Base-by-base conservation (phyloP, 2,329 filamentous ascomycete species). In the Aspergillus latus region DNA sequence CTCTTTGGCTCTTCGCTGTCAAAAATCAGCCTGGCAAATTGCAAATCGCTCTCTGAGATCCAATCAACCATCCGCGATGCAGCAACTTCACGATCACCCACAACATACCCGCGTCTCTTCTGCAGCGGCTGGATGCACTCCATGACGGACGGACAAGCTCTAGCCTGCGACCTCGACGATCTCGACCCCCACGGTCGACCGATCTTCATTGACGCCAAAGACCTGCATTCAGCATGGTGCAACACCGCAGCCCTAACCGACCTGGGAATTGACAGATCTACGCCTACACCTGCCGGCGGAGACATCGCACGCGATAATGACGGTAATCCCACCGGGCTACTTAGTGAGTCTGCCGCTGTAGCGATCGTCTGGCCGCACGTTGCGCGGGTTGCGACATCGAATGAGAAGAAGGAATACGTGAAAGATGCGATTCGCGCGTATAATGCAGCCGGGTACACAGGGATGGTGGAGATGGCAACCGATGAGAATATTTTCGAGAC, bases 401-500 rank as follows among this genome's bases (percentile, higher is more conserved):
- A 76, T 9, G 76, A 80, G 50, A 79, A 78, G 57, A 62, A 72
- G 46, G 61, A 60, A 0, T 73, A 73, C 1, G 64, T 81, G 16
- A 66, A 69, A n/a, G 68, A 72, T 1, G 78, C 76, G 0, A 71
- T 81, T 37, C 51, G 59, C 1, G 75, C 73, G 4, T 80, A 80
- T 54, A 75, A 74, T 52, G 62, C 66, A 0, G 73, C 74, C 0
- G 79, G 79, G 4, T 79, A 77, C 54, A 81, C 79, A 1, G 77
- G 78, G 2, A 68, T 78, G 32, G 70, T 80, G 11, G 79, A 81
- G 44, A 80, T 81, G 79, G 79, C 78, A 16, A 80, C 78, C 73
- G 77, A 80, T 56, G 78, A 80, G 49, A 76, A 74, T 45, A 69
- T 71, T 1, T 81, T 78, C 78, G 72, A 72, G 32, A 72, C 74